A percentile compares a stretch with the other conserved stretches of the same genome.
Evolutionary conservation across 1,139 yeast genomes (phyloP).

Genomic region (Suhomyces panamericanus): DNA sequence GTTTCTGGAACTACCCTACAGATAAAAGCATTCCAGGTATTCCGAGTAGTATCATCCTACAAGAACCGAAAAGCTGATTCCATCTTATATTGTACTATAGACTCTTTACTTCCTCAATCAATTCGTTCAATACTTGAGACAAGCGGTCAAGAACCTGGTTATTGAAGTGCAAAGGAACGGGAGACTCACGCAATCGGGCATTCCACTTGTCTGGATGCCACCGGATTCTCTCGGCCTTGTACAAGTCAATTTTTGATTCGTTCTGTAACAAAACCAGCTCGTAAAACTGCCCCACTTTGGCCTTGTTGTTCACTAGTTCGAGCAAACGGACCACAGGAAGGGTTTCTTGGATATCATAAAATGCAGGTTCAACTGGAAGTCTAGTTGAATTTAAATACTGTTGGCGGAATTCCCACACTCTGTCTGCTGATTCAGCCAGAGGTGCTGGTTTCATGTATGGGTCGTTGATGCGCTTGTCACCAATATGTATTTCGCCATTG

Average conservation of each 20-base stretch:
- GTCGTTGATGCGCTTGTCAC: constrained; percentile 43
- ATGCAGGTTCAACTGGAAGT: constrained; percentile 17
- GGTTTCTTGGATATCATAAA: constrained; percentile 14
- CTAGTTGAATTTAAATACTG: constrained; percentile 15
- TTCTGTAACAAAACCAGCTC: constrained; percentile 17
- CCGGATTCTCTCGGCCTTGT: constrained; percentile 53
- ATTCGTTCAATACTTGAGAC: constrained; percentile 33
- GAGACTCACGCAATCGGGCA: constrained; percentile 16
- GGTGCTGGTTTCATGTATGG: constrained; percentile 26
- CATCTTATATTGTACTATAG: constrained; percentile 6
- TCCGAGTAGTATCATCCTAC: not conserved
- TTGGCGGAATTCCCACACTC: constrained; percentile 4
- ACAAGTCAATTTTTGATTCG: constrained; percentile 24
- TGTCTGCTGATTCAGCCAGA: not conserved
- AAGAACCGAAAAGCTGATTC: not conserved
- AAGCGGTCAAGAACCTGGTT: constrained; percentile 31
- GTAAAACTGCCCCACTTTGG: constrained; percentile 30
- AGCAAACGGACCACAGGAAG: constrained; percentile 20
- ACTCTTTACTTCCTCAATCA: constrained; percentile 21
- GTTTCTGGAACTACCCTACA: too few relatives aligned
- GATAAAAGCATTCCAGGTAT: too few relatives aligned
- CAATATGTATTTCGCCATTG: constrained; percentile 36
- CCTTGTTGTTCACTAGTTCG: constrained; percentile 23
- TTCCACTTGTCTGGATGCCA: constrained; percentile 74
- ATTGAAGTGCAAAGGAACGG: constrained; percentile 16